Base-by-base conservation (phyloP, 768 basidiomycete species). In the Paxillus involutus region DNA sequence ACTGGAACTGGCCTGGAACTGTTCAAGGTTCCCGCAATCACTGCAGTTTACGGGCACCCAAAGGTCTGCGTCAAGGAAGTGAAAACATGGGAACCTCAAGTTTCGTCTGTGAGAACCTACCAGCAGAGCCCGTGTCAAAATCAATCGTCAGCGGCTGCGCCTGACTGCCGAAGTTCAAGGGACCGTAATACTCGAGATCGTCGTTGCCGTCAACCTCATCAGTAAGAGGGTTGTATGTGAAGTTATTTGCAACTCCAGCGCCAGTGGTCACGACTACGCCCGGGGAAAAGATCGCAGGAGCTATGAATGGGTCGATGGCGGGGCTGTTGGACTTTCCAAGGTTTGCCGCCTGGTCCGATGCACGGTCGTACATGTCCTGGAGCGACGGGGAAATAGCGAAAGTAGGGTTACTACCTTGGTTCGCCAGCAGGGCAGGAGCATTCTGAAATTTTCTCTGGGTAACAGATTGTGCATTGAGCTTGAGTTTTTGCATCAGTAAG, bases 121-220 rank as follows among this genome's bases (percentile, higher is more conserved):
- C 64, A 17, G 64, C 59, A 7, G 82, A 84, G 47, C 87, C 85
- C 3, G 87, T 88, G 66, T 89, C 88, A 58, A 88, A 71, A 65
- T 85, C 80, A 33, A 88, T 76, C 3, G 75, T 72, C 16, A 88
- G 60, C 19, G 57, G 49, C 64, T 87, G 85, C 1, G 70, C 59
- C 1, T 80, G 79, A 16, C 82, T 82, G 10, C 88, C 88, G 48
- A 89, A 73, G 6, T 58, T 35, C 44, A 85, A 49, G 5, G 40
- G 33, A 19, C 68, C 66, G 50, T 78, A 82, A 62, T 84, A 85
- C 50, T 79, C 65, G 29, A 78, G 55, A 53, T 83, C 80, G 41
- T 76, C 57, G 26, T 53, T 53, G 16, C 70, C 72, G 19, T 69
- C 64, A 2, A 76, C 67, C 52, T 74, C 63, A 60, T 81, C 80